Evolutionary conservation across 202 grass and related monocot genomes (phyloP), one percentile per base, ranked within the genome.

Genomic region (Carex arenaria): DNA sequence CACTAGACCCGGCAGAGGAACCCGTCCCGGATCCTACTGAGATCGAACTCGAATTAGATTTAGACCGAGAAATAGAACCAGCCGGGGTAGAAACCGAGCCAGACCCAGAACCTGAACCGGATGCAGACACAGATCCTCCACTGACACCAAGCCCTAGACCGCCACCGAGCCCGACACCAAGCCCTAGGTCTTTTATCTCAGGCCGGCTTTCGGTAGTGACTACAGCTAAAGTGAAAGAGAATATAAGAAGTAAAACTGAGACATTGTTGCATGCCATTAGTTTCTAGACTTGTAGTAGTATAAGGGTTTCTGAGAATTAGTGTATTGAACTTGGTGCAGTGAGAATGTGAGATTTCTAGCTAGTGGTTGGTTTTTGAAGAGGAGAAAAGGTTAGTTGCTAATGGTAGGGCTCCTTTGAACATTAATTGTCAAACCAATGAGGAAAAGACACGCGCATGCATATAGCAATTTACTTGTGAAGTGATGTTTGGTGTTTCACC

Each of bases 151-250:
- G 15, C 2, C 85, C 85, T 0, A 89, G 32, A 26, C 85, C 90
- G 1, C 86, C 61, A 0, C 87, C 87, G 0, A 84, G 23, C 0
- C 82, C 76, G 0, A 85, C 65, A 5, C 87, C 79, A 1, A 86
- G 32, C 5, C 84, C 79, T 8, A 89, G 78, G 36, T 61, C 61
- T 67, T 89, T 92, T 78, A 87, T 71, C 18, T 32, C 74, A 15
- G 47, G 78, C 7, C 88, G 83, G 73, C 82, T 82, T 45, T 89
- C 78, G 0, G 77, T 83, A 14, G 36, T n/a, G 0, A 43, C 64
- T 8, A 42, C 0, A 45, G 82, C 23, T 19, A 63, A 45, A 56
- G 71, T 52, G 19, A 54, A 11, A 22, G 60, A 18, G 1, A 64
- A 71, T 73, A 83, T 17, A 72, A 89, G 51, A 23, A 76, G 56